Conservation (phyloP, 169 alveolate genomes). For the Plasmodium inui region DNA sequence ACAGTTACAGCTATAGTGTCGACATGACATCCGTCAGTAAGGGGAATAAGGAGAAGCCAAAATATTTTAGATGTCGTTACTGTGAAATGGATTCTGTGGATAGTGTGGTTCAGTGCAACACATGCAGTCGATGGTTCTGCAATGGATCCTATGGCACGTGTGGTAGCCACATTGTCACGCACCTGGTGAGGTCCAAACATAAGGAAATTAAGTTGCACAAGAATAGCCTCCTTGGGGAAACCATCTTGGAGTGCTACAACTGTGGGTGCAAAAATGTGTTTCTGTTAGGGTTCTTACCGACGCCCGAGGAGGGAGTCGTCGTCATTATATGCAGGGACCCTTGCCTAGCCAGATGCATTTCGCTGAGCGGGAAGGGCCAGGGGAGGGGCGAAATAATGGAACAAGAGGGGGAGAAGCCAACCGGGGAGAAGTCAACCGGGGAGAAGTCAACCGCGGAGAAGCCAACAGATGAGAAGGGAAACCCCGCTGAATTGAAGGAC, state of each 20-base stretch:
- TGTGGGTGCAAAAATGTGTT: slow-evolving; percentile 87
- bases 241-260: slow-evolving; percentile 87
- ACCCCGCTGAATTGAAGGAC: background rate
- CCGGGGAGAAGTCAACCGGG: background rate
- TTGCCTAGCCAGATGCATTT: slow-evolving; percentile 27
- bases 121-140: slow-evolving; percentile 87
- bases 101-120: slow-evolving; percentile 83
- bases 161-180: slow-evolving; percentile 87
- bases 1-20: background rate
- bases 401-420: background rate
- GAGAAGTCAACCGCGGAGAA: background rate
- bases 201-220: slow-evolving; percentile 86
- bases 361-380: background rate
- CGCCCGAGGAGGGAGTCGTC: slow-evolving; percentile 82
- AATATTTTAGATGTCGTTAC: slow-evolving; percentile 72
- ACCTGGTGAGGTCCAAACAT: slow-evolving; percentile 87
- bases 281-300: slow-evolving; percentile 86
- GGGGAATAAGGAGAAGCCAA: slow-evolving; percentile 12
- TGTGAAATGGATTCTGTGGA: slow-evolving; percentile 76
- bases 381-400: background rate
- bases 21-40: background rate
- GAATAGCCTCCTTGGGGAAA: slow-evolving; percentile 87
- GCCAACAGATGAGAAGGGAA: background rate
- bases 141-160: slow-evolving; percentile 80
- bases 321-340: slow-evolving; percentile 84